Conservation (phyloP, 225 moss, liverwort and hornwort species). For the Bryoerythrophyllum caledonicum region DNA sequence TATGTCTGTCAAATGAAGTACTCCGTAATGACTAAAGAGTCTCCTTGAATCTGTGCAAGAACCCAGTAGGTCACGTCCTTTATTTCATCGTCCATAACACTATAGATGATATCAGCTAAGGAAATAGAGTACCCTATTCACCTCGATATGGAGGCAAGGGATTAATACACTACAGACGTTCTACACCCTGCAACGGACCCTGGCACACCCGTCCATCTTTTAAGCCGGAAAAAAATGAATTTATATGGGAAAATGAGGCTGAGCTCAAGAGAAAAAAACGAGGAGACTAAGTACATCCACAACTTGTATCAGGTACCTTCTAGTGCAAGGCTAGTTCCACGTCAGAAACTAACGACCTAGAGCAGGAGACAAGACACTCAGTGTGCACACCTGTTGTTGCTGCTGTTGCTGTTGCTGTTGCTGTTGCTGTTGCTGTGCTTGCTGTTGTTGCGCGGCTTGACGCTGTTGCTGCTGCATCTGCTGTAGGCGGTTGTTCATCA, state of each 20-base stretch:
- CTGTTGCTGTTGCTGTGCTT: slow-evolving; percentile 33
- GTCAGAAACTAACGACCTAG: slow-evolving; percentile 6
- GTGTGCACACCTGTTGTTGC: slow-evolving; percentile 42
- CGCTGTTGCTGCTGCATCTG: slow-evolving; percentile 67
- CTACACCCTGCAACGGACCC: neutral
- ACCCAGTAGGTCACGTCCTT: neutral
- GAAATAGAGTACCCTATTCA: neutral
- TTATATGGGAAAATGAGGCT: neutral
- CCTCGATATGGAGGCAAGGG: neutral
- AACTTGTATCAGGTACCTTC: neutral
- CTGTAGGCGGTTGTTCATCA: slow-evolving; percentile 54
- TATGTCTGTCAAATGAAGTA: neutral
- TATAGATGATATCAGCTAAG: slow-evolving; percentile 4
- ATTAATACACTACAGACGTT: neutral
- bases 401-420: slow-evolving; percentile 36
- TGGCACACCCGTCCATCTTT: neutral
- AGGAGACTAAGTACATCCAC: slow-evolving; percentile 2
- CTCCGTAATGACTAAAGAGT: neutral
- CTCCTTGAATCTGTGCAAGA: neutral
- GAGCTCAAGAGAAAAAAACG: neutral
- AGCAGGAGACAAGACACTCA: slow-evolving; percentile 2
- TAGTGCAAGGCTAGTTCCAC: neutral
- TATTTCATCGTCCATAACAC: neutral
- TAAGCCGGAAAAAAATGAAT: neutral
- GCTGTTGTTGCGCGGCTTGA: slow-evolving; percentile 37